Conservation (phyloP, 768 basidiomycete genomes). For the Russula olivacea region DNA sequence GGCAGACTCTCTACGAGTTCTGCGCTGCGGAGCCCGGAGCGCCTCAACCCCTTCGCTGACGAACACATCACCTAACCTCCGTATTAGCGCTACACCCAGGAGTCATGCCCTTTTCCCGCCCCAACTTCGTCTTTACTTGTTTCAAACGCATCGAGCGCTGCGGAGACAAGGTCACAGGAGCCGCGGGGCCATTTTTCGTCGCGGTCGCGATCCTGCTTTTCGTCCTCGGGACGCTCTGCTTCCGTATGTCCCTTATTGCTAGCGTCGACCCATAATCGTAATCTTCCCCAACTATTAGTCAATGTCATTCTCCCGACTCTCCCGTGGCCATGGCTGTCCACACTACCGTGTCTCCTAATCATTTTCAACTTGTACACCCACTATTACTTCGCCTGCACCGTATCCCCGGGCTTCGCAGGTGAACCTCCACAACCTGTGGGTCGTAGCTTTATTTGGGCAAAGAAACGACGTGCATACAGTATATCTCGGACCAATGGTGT, state of each 20-base stretch:
- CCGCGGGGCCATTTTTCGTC: slow-evolving; percentile 89
- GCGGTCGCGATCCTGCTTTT: slow-evolving; percentile 72
- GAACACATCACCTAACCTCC: not conserved
- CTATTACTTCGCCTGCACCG: slow-evolving; percentile 81
- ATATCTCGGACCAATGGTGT: slow-evolving; percentile 38
- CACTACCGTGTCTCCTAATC: slow-evolving; percentile 69
- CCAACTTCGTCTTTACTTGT: slow-evolving; percentile 45
- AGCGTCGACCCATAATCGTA: not conserved
- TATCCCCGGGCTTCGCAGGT: slow-evolving; percentile 74
- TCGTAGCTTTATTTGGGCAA: slow-evolving; percentile 54
- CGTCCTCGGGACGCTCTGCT: slow-evolving; percentile 59
- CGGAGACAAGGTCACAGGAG: slow-evolving; percentile 79
- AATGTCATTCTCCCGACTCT: slow-evolving; percentile 69
- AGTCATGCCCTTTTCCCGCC: slow-evolving; percentile 15
- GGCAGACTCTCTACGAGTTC: not conserved
- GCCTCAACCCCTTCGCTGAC: not conserved
- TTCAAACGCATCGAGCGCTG: slow-evolving; percentile 62
- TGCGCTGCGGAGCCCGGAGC: not conserved
- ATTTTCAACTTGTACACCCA: slow-evolving; percentile 71
- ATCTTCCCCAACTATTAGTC: slow-evolving; percentile 43
- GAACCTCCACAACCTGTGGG: slow-evolving; percentile 44
- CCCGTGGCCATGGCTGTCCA: slow-evolving; percentile 49
- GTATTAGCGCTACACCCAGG: not conserved
- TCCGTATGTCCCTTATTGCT: slow-evolving; percentile 53
- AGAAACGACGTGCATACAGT: slow-evolving; percentile 30